phyloP scores from a whole-genome alignment of 108 stramenopile genomes.

The Mayamaea pseudoterrestris region DNA sequence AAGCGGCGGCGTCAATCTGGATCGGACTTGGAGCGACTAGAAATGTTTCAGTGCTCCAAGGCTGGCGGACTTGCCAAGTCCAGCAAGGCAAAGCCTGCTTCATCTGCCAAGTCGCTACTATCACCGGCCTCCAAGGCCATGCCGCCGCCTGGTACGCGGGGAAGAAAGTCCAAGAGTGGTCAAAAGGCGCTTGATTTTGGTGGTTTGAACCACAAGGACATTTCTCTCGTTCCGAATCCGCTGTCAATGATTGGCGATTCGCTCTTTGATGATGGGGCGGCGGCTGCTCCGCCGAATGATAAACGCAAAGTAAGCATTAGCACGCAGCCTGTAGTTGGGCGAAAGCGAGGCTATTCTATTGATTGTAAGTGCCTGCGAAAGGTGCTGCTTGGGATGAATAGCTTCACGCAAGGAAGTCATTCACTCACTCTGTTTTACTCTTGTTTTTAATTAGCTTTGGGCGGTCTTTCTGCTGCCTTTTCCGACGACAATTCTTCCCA shows the following conservation, averaged over 20 bases:
- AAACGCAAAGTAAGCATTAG: conserved; percentile 2
- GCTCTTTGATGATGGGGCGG: too few relatives aligned
- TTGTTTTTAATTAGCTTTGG: neutral
- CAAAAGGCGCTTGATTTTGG: conserved; percentile 1
- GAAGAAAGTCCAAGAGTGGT: too few relatives aligned
- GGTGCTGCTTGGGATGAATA: too few relatives aligned
- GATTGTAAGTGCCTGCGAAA: too few relatives aligned
- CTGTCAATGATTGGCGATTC: too few relatives aligned
- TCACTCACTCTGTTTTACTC: neutral
- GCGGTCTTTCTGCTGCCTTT: neutral
- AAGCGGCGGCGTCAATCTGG: conserved; percentile 19
- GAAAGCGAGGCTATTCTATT: conserved; percentile 63
- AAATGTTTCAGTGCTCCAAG: conserved; percentile 1
- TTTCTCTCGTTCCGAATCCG: neutral
- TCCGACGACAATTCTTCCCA: conserved; percentile 4
- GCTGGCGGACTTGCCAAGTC: neutral
- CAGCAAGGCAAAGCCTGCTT: neutral
- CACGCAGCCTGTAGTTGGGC: conserved; percentile 5
- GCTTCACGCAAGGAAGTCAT: too few relatives aligned
- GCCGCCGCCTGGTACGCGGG: conserved; percentile 5
- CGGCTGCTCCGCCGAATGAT: too few relatives aligned
- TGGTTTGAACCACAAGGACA: neutral
- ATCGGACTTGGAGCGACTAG: conserved; percentile 4
- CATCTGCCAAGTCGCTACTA: neutral
- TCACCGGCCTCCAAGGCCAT: neutral